phyloP scores from a whole-genome alignment of 2,329 filamentous ascomycete genomes.

The Trichoderma hamatum region DNA sequence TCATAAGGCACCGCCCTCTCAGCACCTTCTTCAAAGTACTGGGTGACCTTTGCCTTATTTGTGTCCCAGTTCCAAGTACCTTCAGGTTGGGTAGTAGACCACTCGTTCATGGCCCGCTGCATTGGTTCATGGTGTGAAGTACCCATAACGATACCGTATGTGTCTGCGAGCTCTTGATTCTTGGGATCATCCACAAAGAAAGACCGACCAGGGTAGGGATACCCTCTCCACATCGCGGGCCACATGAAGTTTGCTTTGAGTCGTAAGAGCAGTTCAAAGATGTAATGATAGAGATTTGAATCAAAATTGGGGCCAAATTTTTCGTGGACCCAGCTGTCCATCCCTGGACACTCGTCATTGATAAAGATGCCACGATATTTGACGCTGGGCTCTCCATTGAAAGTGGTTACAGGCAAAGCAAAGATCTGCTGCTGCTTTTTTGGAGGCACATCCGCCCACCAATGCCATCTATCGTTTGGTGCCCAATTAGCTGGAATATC shows the following conservation, averaged over 20 bases:
- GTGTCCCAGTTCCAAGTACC: conserved; percentile 64
- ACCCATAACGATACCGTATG: conserved; percentile 66
- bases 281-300: conserved; percentile 60
- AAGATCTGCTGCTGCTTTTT: conserved; percentile 52
- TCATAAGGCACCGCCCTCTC: conserved; percentile 58
- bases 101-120: conserved; percentile 59
- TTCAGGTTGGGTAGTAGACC: conserved; percentile 43
- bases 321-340: conserved; percentile 60
- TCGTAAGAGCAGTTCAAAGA: conserved; percentile 66
- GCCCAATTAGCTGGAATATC: not conserved
- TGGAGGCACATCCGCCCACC: conserved; percentile 60
- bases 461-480: conserved; percentile 52
- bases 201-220: conserved; percentile 52
- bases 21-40: conserved; percentile 61
- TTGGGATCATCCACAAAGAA: conserved; percentile 65
- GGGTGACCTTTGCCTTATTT: conserved; percentile 57
- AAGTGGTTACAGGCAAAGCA: conserved; percentile 42
- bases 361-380: conserved; percentile 65
- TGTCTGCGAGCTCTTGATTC: conserved; percentile 62
- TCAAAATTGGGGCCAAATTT: conserved; percentile 53
- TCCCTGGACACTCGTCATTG: conserved; percentile 53
- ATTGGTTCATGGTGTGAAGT: conserved; percentile 69
- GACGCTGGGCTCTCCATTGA: conserved; percentile 54
- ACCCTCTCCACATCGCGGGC: conserved; percentile 66
- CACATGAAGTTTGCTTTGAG: conserved; percentile 66